Evolutionary conservation across 106 monocot species (phyloP), one percentile per base, ranked within the genome.

Genomic region (Apostasia ramifera): DNA sequence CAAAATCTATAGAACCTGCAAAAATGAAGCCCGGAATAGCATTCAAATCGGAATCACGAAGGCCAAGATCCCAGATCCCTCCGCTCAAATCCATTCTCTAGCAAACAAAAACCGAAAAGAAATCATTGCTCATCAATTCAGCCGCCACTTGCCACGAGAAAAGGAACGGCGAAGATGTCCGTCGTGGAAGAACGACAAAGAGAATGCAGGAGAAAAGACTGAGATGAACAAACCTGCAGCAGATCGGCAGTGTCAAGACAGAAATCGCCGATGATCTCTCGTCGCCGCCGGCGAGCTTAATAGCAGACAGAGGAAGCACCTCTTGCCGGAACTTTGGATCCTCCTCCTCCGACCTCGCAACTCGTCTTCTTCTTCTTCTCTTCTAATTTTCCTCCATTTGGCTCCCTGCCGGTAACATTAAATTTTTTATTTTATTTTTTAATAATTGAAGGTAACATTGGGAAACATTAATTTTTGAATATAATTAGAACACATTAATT

Each of bases 1-100:
- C n/a, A 74, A 49, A 51, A 67, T 10, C 12, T 13, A 44, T 46
- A n/a, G 9, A 4, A 12, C 76, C 69, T 76, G 76, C 53, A 67
- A 73, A 41, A 55, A 1, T 47, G 46, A 10, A 47, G 13, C 3
- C 40, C 66, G 13, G 48, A 66, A 66, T n/a, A 5, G 42, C 41
- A 59, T 14, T 59, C n/a, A 59, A 59, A 59, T 26, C 44, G 6
- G 38, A 48, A 37, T 46, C 48, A 26, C 8, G 10, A 50, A 66
- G 39, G 9, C 8, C 39, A 50, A 48, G 8, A 51, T 51, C 54
- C 69, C n/a, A 0, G 6, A 69, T 43, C 13, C 4, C 2, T 37
- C 42, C 39, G 40, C 42, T n/a, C 12, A 14, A 69, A 40, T 12
- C 42, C 15, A 44, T 26, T 37, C 52, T 14, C 12, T 4, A 37